A percentile compares a stretch with the other conserved stretches of the same genome.
phyloP scores from a whole-genome alignment of 768 basidiomycete genomes.

The Russula abietina region DNA sequence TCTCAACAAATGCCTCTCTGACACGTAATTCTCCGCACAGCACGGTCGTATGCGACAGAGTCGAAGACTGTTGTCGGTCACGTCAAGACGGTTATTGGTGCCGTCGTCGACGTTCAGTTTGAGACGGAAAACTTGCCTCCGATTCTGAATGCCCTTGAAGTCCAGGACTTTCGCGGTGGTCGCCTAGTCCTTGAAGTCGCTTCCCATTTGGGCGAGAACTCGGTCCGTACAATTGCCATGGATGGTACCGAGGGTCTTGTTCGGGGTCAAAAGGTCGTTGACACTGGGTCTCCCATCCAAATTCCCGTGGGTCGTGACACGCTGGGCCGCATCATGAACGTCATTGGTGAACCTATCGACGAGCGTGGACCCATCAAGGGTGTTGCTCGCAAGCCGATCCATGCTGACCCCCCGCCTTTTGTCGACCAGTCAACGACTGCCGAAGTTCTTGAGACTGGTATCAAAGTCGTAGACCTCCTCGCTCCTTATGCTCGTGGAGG shows the following conservation, averaged over 20 bases:
- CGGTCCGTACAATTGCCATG: slow-evolving; percentile 99
- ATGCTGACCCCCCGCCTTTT: slow-evolving; percentile 95
- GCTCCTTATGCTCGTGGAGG: slow-evolving; percentile 99
- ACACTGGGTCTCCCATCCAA: slow-evolving; percentile 93
- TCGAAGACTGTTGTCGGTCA: slow-evolving; percentile 64
- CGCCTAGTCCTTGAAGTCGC: slow-evolving; percentile 99
- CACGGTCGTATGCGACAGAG: slow-evolving; percentile 89
- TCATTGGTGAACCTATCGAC: slow-evolving; percentile 99
- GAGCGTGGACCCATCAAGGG: slow-evolving; percentile 99
- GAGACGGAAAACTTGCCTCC: slow-evolving; percentile 92
- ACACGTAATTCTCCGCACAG: slow-evolving; percentile 36
- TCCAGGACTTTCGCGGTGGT: slow-evolving; percentile 88
- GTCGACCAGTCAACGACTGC: slow-evolving; percentile 99
- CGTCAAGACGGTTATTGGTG: slow-evolving; percentile 99
- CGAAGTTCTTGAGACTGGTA: slow-evolving; percentile 98
- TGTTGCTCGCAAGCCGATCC: slow-evolving; percentile 86
- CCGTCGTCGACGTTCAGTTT: slow-evolving; percentile 99
- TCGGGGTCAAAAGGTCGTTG: slow-evolving; percentile 94
- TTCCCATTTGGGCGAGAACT: slow-evolving; percentile 98
- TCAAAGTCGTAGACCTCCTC: slow-evolving; percentile 99
- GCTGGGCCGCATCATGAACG: slow-evolving; percentile 99
- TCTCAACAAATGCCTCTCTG: slow-evolving; percentile 24
- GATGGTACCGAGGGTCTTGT: slow-evolving; percentile 99
- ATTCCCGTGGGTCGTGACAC: slow-evolving; percentile 94
- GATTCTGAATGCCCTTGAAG: slow-evolving; percentile 98